Evolutionary conservation across 768 basidiomycete genomes (phyloP).

Genomic region (Termitomyces sp.): DNA sequence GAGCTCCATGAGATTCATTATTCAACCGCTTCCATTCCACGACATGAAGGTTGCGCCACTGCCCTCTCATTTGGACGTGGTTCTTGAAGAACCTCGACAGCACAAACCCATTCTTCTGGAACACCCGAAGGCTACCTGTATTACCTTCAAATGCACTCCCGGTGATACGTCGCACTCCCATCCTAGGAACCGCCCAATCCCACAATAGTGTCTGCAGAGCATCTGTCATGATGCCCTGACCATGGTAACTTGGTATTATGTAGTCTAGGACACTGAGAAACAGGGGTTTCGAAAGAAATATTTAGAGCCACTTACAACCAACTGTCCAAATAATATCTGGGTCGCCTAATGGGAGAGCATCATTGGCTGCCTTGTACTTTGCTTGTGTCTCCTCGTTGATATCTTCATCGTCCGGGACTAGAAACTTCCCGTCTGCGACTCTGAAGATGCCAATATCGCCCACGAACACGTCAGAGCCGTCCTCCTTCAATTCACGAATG

Average conservation of each 20-base stretch:
- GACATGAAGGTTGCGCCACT: conserved; percentile 32
- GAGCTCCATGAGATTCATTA: background rate
- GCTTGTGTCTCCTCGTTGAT: conserved; percentile 38
- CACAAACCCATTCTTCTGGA: conserved; percentile 64
- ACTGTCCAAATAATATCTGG: conserved; percentile 58
- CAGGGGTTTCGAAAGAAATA: background rate
- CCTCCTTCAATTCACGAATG: conserved; percentile 53
- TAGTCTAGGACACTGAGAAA: conserved; percentile 44
- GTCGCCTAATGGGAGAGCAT: conserved; percentile 42
- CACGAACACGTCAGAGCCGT: conserved; percentile 55
- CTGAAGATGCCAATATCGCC: conserved; percentile 45
- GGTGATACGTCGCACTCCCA: conserved; percentile 51
- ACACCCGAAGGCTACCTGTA: conserved; percentile 58
- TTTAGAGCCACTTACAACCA: conserved; percentile 44
- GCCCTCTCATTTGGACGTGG: conserved; percentile 36
- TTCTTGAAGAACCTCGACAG: conserved; percentile 38
- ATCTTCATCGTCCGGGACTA: conserved; percentile 13
- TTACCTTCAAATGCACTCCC: conserved; percentile 52
- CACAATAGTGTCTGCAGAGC: conserved; percentile 53
- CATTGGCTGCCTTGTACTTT: conserved; percentile 39
- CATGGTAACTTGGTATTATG: conserved; percentile 58
- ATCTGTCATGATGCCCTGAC: conserved; percentile 73
- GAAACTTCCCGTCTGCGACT: conserved; percentile 23
- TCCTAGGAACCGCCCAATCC: conserved; percentile 63
- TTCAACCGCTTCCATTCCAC: conserved; percentile 30